phyloP scores from a whole-genome alignment of 495 filamentous ascomycete species.

The Jackrogersella minutella region DNA sequence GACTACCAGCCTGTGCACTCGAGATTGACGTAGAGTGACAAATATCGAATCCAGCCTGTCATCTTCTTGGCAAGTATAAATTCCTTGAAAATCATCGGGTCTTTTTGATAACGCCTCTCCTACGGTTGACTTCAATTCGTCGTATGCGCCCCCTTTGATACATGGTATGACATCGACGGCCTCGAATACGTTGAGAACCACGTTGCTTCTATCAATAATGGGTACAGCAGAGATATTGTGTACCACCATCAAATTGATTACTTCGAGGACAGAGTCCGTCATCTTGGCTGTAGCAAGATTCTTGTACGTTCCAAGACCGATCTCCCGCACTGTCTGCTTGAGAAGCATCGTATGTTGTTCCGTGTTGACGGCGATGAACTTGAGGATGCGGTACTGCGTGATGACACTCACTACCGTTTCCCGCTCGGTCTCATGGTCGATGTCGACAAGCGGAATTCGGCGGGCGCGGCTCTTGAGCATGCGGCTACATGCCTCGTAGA shows the following conservation, averaged over 20 bases:
- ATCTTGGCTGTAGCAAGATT: slow-evolving; percentile 84
- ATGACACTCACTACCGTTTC: slow-evolving; percentile 95
- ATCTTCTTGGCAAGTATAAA: slow-evolving; percentile 92
- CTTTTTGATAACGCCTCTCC: slow-evolving; percentile 91
- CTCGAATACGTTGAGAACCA: slow-evolving; percentile 94
- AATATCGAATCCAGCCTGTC: slow-evolving; percentile 96
- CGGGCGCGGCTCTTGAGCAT: slow-evolving; percentile 94
- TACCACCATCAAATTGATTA: slow-evolving; percentile 93
- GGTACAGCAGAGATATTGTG: slow-evolving; percentile 94
- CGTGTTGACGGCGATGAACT: slow-evolving; percentile 96
- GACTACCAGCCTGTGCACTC: slow-evolving; percentile 91
- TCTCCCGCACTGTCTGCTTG: slow-evolving; percentile 83
- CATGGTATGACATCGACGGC: slow-evolving; percentile 96
- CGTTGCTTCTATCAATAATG: slow-evolving; percentile 83
- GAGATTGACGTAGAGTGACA: slow-evolving; percentile 92
- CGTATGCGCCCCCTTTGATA: slow-evolving; percentile 92
- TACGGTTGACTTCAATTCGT: slow-evolving; percentile 85
- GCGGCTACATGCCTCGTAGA: slow-evolving; percentile 93
- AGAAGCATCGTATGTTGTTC: slow-evolving; percentile 89
- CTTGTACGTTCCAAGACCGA: slow-evolving; percentile 86
- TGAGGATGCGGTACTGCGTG: slow-evolving; percentile 97
- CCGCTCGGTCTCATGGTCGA: slow-evolving; percentile 92
- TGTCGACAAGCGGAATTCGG: slow-evolving; percentile 91
- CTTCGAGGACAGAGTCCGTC: slow-evolving; percentile 93
- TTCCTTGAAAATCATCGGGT: slow-evolving; percentile 90